Conservation (phyloP, 441 rosid species). For the Brassica balearica region DNA sequence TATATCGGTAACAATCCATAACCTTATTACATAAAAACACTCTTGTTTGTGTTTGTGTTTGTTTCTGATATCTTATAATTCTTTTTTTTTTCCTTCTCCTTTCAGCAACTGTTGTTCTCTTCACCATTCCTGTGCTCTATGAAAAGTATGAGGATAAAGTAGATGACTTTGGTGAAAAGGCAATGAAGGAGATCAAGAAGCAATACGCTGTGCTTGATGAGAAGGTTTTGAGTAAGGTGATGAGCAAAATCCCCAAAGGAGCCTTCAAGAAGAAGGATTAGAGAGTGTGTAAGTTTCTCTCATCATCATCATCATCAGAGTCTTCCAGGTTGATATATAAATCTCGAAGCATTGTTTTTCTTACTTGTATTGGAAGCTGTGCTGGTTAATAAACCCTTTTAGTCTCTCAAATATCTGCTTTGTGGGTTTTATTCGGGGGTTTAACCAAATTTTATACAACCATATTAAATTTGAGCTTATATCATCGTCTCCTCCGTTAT, state of each 20-base stretch:
- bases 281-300: constrained; percentile 22
- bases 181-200: constrained; percentile 74
- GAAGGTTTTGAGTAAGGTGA: constrained; percentile 56
- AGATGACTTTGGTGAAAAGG: constrained; percentile 81
- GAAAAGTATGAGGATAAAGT: constrained; percentile 87
- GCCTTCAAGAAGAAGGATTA: constrained; percentile 68
- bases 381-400: constrained; percentile 34
- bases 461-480: constrained; percentile 21
- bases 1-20: constrained; percentile 57
- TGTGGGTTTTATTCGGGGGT: constrained; percentile 31
- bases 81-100: background rate
- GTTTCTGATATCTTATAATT: background rate
- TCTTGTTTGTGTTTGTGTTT: background rate
- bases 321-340: constrained; percentile 32
- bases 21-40: too few relatives aligned
- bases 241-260: constrained; percentile 87
- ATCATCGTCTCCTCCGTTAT: background rate
- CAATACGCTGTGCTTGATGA: constrained; percentile 74
- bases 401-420: constrained; percentile 13
- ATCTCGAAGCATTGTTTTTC: constrained; percentile 29
- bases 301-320: too few relatives aligned
- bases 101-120: constrained; percentile 78
- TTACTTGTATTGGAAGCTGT: constrained; percentile 23
- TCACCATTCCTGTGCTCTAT: constrained; percentile 79
- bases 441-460: constrained; percentile 34